phyloP scores from a whole-genome alignment of 768 basidiomycete genomes.

The Lactifluus pinguis region DNA sequence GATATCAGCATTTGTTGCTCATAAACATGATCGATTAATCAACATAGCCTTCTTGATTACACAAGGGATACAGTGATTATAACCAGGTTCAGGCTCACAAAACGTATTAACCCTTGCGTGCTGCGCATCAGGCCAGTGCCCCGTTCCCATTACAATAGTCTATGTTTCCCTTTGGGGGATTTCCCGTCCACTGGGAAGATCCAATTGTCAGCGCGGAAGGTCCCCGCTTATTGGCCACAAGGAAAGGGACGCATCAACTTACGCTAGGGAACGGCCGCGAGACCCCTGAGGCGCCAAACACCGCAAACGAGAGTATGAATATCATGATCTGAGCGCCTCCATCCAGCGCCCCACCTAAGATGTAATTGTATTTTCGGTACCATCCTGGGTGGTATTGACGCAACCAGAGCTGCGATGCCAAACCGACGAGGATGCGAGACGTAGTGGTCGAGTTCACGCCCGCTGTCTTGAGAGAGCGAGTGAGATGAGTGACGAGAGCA shows the following conservation, averaged over 20 bases:
- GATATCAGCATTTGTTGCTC: too few species aligned
- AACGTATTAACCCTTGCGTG: neutral
- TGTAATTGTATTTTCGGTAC: slow-evolving; percentile 62
- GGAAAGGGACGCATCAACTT: neutral
- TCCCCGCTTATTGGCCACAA: neutral
- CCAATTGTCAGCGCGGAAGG: neutral
- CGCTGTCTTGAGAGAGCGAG: slow-evolving; percentile 22
- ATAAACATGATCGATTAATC: too few species aligned
- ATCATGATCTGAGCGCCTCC: slow-evolving; percentile 60
- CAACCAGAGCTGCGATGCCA: slow-evolving; percentile 42
- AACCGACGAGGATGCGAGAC: slow-evolving; percentile 39
- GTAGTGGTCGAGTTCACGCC: slow-evolving; percentile 47
- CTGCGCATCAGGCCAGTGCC: slow-evolving; percentile 32
- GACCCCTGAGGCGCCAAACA: slow-evolving; percentile 49
- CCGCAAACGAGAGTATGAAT: slow-evolving; percentile 54
- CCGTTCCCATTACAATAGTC: slow-evolving; percentile 56
- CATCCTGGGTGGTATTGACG: slow-evolving; percentile 30
- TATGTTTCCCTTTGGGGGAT: slow-evolving; percentile 42
- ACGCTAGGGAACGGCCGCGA: slow-evolving; percentile 39
- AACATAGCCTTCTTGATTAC: neutral
- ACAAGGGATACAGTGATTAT: neutral
- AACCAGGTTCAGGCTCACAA: neutral
- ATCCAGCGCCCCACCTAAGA: slow-evolving; percentile 56
- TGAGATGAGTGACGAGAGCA: slow-evolving; percentile 11
- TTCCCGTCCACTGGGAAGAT: slow-evolving; percentile 39